Evolutionary conservation across 2,329 filamentous ascomycete species (phyloP), one percentile per base, ranked within the genome.

Genomic region (Teratosphaeria destructans): DNA sequence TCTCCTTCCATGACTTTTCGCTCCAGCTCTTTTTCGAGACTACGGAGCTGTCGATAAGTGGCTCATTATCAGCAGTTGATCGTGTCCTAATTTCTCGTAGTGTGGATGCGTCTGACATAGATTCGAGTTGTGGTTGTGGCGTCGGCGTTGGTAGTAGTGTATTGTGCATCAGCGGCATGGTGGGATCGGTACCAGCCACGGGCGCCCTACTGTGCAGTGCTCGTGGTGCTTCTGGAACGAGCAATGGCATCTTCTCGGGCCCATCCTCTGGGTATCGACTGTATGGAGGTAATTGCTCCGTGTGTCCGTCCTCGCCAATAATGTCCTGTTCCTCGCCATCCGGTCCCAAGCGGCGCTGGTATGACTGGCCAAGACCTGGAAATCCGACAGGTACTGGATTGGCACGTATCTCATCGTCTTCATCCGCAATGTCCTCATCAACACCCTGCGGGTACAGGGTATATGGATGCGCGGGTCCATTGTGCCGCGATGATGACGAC

Each of bases 271-370:
- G 90, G 73, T 95, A 96, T 71, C 90, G 82, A 14, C 90, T 89
- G 71, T 97, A 97, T 0, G 93, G 93, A 12, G 93, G 93, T 19
- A 96, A 77, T 72, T 95, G 90, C 73, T 97, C 93, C 1, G 88
- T 87, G 70, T 96, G 91, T 1, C 92, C 92, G 68, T 95, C 85
- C 0, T 88, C 89, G 1, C 91, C 91, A 57, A 96, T 87, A 58
- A 96, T 84, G 71, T 92, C 91, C 54, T 87, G 90, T 66, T 96
- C 92, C 74, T 96, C 90, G 57, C 90, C 90, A 59, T 91, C 88
- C 0, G 89, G 87, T 0, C 88, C 89, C 57, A 90, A 74, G 57
- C 87, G 84, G 63, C 88, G 79, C 68, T 87, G 88, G 67, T 91
- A 95, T 10, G 61, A 64, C 58, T 81, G 82, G 5, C 79, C 78